phyloP scores from a whole-genome alignment of 2,329 filamentous ascomycete species.

The Fusarium nelsonii region DNA sequence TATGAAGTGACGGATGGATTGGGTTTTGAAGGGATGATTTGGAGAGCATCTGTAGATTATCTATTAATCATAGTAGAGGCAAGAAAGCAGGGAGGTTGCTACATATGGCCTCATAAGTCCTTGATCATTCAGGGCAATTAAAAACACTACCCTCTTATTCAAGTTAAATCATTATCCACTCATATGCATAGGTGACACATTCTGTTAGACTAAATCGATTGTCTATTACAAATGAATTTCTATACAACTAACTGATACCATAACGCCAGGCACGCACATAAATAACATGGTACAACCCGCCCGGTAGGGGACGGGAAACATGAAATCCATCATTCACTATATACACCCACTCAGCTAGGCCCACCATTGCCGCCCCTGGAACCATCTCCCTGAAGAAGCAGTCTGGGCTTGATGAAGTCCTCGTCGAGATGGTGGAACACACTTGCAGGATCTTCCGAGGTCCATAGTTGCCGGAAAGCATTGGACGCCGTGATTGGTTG shows the following conservation, averaged over 20 bases:
- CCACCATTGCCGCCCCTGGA: constrained; percentile 48
- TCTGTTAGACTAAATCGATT: constrained; percentile 15
- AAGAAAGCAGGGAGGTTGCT: constrained; percentile 13
- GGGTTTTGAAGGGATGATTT: constrained; percentile 21
- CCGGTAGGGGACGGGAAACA: neutral
- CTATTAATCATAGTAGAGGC: constrained; percentile 42
- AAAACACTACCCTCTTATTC: constrained; percentile 24
- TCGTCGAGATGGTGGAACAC: constrained; percentile 95
- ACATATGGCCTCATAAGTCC: constrained; percentile 22
- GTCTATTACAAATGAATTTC: constrained; percentile 39
- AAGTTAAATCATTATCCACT: neutral
- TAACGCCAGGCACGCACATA: constrained; percentile 48
- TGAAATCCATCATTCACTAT: constrained; percentile 15
- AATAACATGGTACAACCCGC: constrained; percentile 38
- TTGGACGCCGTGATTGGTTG: constrained; percentile 76
- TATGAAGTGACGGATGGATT: constrained; percentile 30
- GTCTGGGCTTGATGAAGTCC: constrained; percentile 92
- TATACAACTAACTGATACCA: constrained; percentile 32
- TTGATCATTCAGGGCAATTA: constrained; percentile 33
- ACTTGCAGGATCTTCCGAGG: constrained; percentile 87
- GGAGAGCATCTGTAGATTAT: constrained; percentile 39
- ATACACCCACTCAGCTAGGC: constrained; percentile 33
- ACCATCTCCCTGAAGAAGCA: constrained; percentile 79
- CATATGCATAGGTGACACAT: neutral
- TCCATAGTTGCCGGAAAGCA: constrained; percentile 84